Evolutionary conservation across 1,284 basidiomycete species (phyloP).

Genomic region (Clitocybe nebularis): DNA sequence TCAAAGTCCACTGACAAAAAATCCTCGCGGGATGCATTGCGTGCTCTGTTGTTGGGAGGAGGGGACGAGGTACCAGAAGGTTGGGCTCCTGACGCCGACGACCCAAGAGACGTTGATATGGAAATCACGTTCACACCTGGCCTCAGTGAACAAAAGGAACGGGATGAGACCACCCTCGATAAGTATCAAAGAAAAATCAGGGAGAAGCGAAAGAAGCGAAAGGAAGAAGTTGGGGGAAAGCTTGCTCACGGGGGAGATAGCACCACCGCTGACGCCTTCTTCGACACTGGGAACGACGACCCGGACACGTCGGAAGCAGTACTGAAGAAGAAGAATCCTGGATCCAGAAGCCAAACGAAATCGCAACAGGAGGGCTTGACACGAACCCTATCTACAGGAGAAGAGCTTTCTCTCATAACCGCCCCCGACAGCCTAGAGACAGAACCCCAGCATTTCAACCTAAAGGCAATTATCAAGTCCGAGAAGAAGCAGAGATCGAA

Average conservation of each 20-base stretch:
- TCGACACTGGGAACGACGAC: constrained; percentile 51
- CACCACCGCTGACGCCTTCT: constrained; percentile 62
- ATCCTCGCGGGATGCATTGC: constrained; percentile 58
- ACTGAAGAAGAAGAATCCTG: constrained; percentile 6
- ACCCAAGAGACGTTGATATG: constrained; percentile 68
- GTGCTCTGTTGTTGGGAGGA: constrained; percentile 67
- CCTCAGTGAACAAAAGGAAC: constrained; percentile 54
- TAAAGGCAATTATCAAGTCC: constrained; percentile 85
- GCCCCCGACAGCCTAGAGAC: constrained; percentile 50
- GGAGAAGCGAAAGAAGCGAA: constrained; percentile 80
- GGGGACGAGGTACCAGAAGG: constrained; percentile 72
- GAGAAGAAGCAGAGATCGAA: constrained; percentile 71
- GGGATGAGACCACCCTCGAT: constrained; percentile 80
- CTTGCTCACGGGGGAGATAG: constrained; percentile 28
- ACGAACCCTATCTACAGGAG: constrained; percentile 34
- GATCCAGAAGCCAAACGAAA: constrained; percentile 13
- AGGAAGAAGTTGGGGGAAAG: constrained; percentile 64
- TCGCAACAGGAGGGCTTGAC: constrained; percentile 9
- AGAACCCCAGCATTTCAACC: constrained; percentile 82
- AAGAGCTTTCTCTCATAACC: constrained; percentile 66
- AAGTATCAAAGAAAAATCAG: constrained; percentile 83
- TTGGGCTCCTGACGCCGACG: constrained; percentile 56
- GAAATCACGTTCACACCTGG: constrained; percentile 93
- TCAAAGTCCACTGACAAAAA: constrained; percentile 37
- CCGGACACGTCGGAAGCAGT: constrained; percentile 2